Evolutionary conservation across 1,284 basidiomycete species (phyloP).

Genomic region (Ganoderma lingzhi): DNA sequence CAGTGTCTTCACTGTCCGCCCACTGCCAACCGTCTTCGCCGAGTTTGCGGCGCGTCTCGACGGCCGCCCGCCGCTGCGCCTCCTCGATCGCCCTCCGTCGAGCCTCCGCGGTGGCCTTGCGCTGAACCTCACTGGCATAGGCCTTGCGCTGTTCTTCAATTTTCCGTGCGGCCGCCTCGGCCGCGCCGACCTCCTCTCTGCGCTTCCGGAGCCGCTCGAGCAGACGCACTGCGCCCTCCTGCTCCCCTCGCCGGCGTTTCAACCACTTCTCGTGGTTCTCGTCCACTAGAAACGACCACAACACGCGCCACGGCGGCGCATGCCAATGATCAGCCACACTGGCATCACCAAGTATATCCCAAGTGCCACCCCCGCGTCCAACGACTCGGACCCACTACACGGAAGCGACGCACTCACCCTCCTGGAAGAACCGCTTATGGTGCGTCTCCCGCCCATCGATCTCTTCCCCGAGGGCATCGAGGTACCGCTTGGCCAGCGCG

Average conservation of each 20-base stretch:
- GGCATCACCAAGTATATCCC: no score
- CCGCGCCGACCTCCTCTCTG: background rate
- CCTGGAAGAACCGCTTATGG: constrained; percentile 12
- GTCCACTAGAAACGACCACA: background rate
- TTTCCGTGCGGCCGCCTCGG: background rate
- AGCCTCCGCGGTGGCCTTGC: background rate
- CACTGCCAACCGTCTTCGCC: no score
- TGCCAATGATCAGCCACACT: no score
- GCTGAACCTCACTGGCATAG: background rate
- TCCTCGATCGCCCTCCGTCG: background rate
- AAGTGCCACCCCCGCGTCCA: no score
- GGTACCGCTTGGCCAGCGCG: background rate
- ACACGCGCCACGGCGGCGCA: background rate
- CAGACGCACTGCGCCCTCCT: background rate
- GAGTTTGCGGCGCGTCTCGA: no score
- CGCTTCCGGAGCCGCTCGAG: background rate
- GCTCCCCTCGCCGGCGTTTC: background rate
- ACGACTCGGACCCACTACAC: background rate
- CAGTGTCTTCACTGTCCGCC: background rate
- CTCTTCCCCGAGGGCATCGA: constrained; percentile 11
- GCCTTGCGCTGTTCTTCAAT: background rate
- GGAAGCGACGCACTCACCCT: background rate
- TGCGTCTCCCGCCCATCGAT: constrained; percentile 14
- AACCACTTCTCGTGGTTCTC: constrained; percentile 2
- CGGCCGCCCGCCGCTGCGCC: background rate